phyloP scores from a whole-genome alignment of 768 basidiomycete species.

The Naganishia onofrii region DNA sequence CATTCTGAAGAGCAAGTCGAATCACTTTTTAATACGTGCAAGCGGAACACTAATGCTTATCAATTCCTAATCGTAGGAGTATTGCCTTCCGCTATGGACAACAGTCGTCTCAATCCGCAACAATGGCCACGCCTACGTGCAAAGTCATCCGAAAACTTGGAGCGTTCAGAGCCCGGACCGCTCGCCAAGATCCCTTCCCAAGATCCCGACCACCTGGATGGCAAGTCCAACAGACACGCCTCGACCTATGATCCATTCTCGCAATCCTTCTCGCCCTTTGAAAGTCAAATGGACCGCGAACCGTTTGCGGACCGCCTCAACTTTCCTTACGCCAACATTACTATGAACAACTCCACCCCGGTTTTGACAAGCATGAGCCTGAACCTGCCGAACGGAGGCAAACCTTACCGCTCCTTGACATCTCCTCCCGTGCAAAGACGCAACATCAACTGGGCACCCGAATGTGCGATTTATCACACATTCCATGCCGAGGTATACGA shows the following conservation, averaged over 20 bases:
- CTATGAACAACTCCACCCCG: slow-evolving; percentile 82
- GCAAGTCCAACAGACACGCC: slow-evolving; percentile 46
- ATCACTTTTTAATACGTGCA: background rate
- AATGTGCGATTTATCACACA: slow-evolving; percentile 94
- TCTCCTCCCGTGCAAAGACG: slow-evolving; percentile 58
- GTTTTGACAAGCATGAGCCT: slow-evolving; percentile 59
- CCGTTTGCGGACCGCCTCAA: slow-evolving; percentile 48
- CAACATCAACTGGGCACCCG: slow-evolving; percentile 81
- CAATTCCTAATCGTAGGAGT: slow-evolving; percentile 22
- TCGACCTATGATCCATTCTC: slow-evolving; percentile 53
- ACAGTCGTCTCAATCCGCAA: slow-evolving; percentile 14
- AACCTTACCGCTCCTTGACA: slow-evolving; percentile 62
- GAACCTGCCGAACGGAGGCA: slow-evolving; percentile 16
- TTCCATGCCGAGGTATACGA: slow-evolving; percentile 89
- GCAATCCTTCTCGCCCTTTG: slow-evolving; percentile 62
- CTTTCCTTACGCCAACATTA: slow-evolving; percentile 73
- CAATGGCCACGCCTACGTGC: slow-evolving; percentile 56
- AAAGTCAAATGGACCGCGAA: slow-evolving; percentile 42
- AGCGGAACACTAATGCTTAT: background rate
- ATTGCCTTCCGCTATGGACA: slow-evolving; percentile 26
- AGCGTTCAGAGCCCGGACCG: slow-evolving; percentile 65
- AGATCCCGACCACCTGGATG: slow-evolving; percentile 82
- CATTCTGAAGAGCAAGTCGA: slow-evolving; percentile 77
- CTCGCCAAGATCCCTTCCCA: slow-evolving; percentile 72
- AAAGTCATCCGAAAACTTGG: slow-evolving; percentile 68